Evolutionary conservation across 2,329 filamentous ascomycete species (phyloP), one percentile per base, ranked within the genome.

Genomic region (Aulographum hederae): DNA sequence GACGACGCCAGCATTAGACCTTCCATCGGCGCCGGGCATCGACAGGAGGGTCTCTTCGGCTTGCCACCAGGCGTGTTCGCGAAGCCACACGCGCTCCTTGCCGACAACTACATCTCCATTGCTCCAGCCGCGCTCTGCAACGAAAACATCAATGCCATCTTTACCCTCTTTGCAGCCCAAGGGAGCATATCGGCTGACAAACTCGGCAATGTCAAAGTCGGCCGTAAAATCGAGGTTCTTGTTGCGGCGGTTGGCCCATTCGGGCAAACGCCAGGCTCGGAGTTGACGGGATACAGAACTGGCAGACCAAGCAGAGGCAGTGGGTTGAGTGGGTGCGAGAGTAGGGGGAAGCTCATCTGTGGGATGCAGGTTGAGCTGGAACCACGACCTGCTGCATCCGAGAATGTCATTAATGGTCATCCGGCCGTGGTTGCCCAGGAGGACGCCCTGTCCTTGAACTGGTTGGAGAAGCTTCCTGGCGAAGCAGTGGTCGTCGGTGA

Each of bases 1-100:
- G 66, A 71, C 36, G 30, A 34, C 15, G 53, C 49, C 18, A 44
- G 34, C 8, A n/a, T n/a, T n/a, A n/a, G n/a, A n/a, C n/a, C n/a
- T n/a, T 19, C 19, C 31, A 40, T 40, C 43, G 19, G 72, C 67
- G 32, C 67, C 61, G 2, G 75, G 71, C 53, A 89, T 86, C 44
- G 91, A 63, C 46, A 98, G 89, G 18, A 95, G 73, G 78, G 94
- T 92, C 38, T 71, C 80, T 57, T 98, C 89, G 4, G 85, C 86
- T 54, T 95, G 86, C 86, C 86, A 95, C 86, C 89, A 98, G 2
- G 85, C 79, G 35, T 62, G 67, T 54, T 98, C 89, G 31, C 86
- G 72, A 61, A 95, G 85, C 89, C 89, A 98, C 26, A 98, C 73
- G 19, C 89, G 78, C 52, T 95, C 84, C 35, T 73, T 75, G 34